These are phyloP conservation scores for Alternaria rosae DNA, from an alignment of 2,329 filamentous ascomycete genomes.

Conservation along the genomic window DNA sequence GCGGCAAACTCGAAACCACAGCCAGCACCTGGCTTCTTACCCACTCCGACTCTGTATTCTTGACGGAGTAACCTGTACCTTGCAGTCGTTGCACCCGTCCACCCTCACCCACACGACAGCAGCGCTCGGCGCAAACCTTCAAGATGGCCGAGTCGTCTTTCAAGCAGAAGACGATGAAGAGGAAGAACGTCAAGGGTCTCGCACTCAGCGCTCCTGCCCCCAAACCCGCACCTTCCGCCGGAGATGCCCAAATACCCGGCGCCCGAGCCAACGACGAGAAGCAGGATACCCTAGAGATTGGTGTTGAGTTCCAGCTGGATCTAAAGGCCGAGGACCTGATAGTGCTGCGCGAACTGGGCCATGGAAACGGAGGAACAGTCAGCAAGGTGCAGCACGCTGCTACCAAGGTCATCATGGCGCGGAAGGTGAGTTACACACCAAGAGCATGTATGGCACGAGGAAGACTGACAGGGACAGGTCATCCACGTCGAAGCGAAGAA, in stretches of 20 bases:
- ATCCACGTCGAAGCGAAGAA: slow-evolving; percentile 99
- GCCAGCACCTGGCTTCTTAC: slow-evolving; percentile 18
- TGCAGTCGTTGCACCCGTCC: slow-evolving; percentile 8
- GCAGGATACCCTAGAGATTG: slow-evolving; percentile 85
- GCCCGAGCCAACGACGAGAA: slow-evolving; percentile 66
- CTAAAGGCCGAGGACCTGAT: slow-evolving; percentile 90
- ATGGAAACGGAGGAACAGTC: slow-evolving; percentile 96
- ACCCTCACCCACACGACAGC: slow-evolving; percentile 10
- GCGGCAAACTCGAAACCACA: slow-evolving; percentile 47
- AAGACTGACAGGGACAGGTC: slow-evolving; percentile 65
- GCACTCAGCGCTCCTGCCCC: slow-evolving; percentile 82
- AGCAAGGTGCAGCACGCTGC: slow-evolving; percentile 97
- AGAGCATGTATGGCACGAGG: not conserved
- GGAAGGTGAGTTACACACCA: slow-evolving; percentile 73
- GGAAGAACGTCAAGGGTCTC: slow-evolving; percentile 98
- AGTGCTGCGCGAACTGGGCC: slow-evolving; percentile 91
- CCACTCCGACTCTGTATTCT: slow-evolving; percentile 18
- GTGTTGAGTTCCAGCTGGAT: slow-evolving; percentile 95
- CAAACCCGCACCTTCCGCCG: slow-evolving; percentile 74
- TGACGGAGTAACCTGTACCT: slow-evolving; percentile 7
- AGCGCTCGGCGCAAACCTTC: slow-evolving; percentile 28
- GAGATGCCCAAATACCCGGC: slow-evolving; percentile 69
- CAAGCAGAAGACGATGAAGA: slow-evolving; percentile 84
- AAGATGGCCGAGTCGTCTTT: slow-evolving; percentile 66
- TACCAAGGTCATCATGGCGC: slow-evolving; percentile 95